phyloP scores from a whole-genome alignment of 192 early-diverging fungal genomes.

The Lunasporangiospora selenospora region DNA sequence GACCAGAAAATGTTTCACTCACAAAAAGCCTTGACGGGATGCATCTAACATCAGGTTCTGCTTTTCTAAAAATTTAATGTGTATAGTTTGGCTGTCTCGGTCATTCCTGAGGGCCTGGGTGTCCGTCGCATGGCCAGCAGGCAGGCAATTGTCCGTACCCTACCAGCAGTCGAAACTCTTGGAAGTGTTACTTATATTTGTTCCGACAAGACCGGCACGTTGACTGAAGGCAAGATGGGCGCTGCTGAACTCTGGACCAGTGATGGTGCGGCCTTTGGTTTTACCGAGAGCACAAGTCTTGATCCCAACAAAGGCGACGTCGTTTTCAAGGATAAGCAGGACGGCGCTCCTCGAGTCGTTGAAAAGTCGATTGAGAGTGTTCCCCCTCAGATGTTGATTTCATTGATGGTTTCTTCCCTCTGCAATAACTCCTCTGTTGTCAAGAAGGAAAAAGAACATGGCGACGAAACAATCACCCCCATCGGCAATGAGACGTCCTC shows the following conservation, averaged over 20 bases:
- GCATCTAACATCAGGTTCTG: too few relatives aligned
- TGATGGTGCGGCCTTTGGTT: constrained; percentile 68
- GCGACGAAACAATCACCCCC: background rate
- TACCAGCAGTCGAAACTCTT: constrained; percentile 94
- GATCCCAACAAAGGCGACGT: constrained; percentile 58
- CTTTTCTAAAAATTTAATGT: too few relatives aligned
- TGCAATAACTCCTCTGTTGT: constrained; percentile 89
- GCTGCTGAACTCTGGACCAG: constrained; percentile 83
- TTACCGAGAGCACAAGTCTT: constrained; percentile 65
- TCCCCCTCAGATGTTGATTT: constrained; percentile 60
- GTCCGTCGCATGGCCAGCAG: constrained; percentile 92
- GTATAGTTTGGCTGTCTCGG: constrained; percentile 98
- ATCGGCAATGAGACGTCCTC: background rate
- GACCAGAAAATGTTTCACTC: too few relatives aligned
- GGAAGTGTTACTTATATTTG: constrained; percentile 97
- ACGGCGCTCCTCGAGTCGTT: constrained; percentile 46
- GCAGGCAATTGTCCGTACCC: constrained; percentile 90
- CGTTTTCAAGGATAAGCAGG: constrained; percentile 19
- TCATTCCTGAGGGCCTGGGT: constrained; percentile 96
- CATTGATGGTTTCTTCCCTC: constrained; percentile 78
- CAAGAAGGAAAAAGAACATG: constrained; percentile 55
- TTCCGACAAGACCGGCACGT: constrained; percentile 96
- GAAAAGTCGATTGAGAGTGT: constrained; percentile 49
- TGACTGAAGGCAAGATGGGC: constrained; percentile 99
- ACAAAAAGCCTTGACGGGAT: too few relatives aligned